Base-by-base conservation (phyloP, 2,329 filamentous ascomycete species). In the Graphilbum fragrans region DNA sequence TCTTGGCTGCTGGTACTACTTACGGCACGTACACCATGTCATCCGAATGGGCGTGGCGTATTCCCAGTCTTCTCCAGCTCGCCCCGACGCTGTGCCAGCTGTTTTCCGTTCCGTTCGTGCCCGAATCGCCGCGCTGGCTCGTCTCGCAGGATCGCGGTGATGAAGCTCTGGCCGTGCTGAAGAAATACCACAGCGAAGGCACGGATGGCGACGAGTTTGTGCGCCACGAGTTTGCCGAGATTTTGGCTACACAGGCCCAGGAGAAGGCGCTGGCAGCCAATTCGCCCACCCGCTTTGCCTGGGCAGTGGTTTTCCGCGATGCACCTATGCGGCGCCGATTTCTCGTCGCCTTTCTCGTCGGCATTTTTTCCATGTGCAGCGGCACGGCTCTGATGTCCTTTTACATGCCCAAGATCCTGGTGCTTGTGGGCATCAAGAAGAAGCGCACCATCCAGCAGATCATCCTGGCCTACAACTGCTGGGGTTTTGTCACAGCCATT, bases 111-210 rank as follows among this genome's bases (percentile, higher is more conserved):
- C 47, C 36, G 39, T 45, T 44, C 21, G 41, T 52, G 5, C 53
- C 53, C 22, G 51, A 54, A 38, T 53, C 50, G 0, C 53, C 53
- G 1, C 49, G 53, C 11, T 55, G 52, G 52, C 45, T 55, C 16
- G 41, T 54, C n/a, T 40, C 48, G 5, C 41, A 47, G n/a, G 51
- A 50, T 6, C 29, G 44, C 9, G 37, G 39, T 2, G 25, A 47
- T 23, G 11, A 46, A 40, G 46, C 46, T 23, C 42, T 40, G 37
- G 11, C 19, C 19, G 44, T 48, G 37, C 41, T 48, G 18, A 39
- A 37, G 37, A 42, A 42, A 29, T 45, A 44, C 46, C 46, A 48
- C 29, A 43, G 41, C 8, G 34, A 44, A 31, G 41, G 41, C 35
- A 38, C 46, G 39, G 19, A 23, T 16, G 23, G 41, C 12, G 41